phyloP scores from a whole-genome alignment of 768 basidiomycete species.

The Lentinula detonsa region DNA sequence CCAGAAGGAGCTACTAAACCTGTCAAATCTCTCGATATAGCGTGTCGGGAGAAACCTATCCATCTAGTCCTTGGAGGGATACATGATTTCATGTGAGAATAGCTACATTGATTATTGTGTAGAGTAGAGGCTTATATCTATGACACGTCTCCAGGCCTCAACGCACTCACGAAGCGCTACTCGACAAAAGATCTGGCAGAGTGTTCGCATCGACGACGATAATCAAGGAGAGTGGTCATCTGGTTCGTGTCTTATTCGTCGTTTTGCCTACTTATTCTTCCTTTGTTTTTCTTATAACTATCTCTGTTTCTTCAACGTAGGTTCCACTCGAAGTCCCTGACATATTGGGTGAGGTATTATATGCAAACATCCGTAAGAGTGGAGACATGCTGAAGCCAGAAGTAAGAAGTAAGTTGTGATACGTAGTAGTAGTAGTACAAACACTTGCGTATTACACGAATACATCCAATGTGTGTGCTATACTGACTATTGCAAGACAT shows the following conservation, averaged over 20 bases:
- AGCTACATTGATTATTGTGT: too few species aligned
- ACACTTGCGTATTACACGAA: too few species aligned
- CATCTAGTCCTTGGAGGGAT: slow-evolving; percentile 48
- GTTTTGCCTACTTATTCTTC: slow-evolving; percentile 18
- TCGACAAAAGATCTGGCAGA: slow-evolving; percentile 26
- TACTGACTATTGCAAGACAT: too few species aligned
- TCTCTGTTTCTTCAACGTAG: not conserved
- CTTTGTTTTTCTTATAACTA: not conserved
- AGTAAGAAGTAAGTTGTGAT: not conserved
- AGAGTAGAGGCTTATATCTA: too few species aligned
- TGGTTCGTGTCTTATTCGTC: slow-evolving; percentile 14
- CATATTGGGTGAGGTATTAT: slow-evolving; percentile 1
- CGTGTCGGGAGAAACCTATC: slow-evolving; percentile 36
- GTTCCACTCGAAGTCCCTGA: slow-evolving; percentile 6
- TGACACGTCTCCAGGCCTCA: slow-evolving; percentile 20
- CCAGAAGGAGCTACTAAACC: slow-evolving; percentile 48
- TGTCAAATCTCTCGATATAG: slow-evolving; percentile 36
- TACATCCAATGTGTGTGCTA: too few species aligned
- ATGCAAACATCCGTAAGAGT: not conserved
- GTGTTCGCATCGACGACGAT: slow-evolving; percentile 25
- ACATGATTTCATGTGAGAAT: slow-evolving; percentile 47
- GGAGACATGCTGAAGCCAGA: not conserved
- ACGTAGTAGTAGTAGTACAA: not conserved
- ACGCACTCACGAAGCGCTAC: slow-evolving; percentile 27
- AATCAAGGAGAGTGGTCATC: slow-evolving; percentile 20